Evolutionary conservation across 306 rosid genomes (phyloP).

Genomic region (Albizia julibrissin): DNA sequence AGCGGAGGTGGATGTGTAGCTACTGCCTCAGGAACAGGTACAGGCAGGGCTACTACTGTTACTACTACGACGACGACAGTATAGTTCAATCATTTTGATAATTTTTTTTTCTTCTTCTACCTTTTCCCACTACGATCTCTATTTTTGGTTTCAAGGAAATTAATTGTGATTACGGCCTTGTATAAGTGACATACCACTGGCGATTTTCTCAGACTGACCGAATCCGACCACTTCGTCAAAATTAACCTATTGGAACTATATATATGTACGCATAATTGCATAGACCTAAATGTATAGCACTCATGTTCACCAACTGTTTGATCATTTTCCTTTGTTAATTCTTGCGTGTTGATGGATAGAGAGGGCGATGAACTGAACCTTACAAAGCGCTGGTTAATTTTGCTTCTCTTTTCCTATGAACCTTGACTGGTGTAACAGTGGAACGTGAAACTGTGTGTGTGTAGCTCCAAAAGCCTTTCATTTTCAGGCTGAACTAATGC

Average conservation of each 20-base stretch:
- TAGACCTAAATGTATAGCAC: background rate
- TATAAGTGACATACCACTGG: conserved; percentile 43
- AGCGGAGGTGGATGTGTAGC: conserved; percentile 28
- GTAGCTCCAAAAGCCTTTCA: conserved; percentile 24
- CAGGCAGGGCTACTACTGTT: conserved; percentile 25
- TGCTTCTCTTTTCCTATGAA: background rate
- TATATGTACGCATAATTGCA: background rate
- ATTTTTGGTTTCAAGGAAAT: conserved; percentile 38
- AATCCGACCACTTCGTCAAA: conserved; percentile 31
- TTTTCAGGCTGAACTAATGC: conserved; percentile 16
- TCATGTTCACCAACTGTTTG: background rate
- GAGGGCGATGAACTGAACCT: conserved; percentile 5
- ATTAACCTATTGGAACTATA: background rate
- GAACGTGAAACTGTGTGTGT: too few species aligned
- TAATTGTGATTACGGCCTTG: conserved; percentile 60
- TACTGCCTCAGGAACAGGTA: conserved; percentile 36
- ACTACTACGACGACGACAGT: conserved; percentile 50
- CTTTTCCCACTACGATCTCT: conserved; percentile 8
- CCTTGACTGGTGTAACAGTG: background rate
- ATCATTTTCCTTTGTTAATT: background rate
- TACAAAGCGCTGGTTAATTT: background rate
- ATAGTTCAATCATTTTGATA: conserved; percentile 51
- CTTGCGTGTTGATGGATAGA: conserved; percentile 7
- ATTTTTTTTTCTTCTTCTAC: background rate
- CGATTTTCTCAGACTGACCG: conserved; percentile 41